Percentiles rank a stretch among this genome's conserved stretches.
These are phyloP conservation scores for Massospora cicadina DNA, from an alignment of 371 early-diverging fungal species.

Conservation along the genomic window DNA sequence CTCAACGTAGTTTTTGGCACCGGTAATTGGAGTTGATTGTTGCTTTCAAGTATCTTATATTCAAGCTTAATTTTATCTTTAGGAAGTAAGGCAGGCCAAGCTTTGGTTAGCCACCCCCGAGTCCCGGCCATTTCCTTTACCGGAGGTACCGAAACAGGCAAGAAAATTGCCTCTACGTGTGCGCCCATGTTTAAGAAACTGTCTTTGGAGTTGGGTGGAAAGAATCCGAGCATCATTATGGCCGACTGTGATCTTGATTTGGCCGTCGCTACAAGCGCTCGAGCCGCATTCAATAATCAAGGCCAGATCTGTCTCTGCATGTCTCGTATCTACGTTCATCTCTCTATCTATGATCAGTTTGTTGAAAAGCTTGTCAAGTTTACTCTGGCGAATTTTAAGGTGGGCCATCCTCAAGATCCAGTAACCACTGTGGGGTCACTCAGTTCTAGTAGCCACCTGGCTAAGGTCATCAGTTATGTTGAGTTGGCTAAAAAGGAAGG, in stretches of 20 bases:
- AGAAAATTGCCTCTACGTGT: slow-evolving; percentile 25
- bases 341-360: slow-evolving; percentile 35
- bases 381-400: slow-evolving; percentile 21
- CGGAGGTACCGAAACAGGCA: slow-evolving; percentile 54
- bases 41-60: slow-evolving; percentile 5
- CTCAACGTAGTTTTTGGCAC: slow-evolving; percentile 63
- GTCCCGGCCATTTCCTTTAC: slow-evolving; percentile 58
- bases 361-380: slow-evolving; percentile 23
- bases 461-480: slow-evolving; percentile 48
- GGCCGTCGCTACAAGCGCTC: slow-evolving; percentile 29
- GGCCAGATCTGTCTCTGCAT: slow-evolving; percentile 45
- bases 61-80: background rate
- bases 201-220: slow-evolving; percentile 55
- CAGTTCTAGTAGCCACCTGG: slow-evolving; percentile 36
- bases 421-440: slow-evolving; percentile 38
- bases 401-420: slow-evolving; percentile 40
- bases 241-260: slow-evolving; percentile 46
- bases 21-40: no score
- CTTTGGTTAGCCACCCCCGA: slow-evolving; percentile 39
- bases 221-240: slow-evolving; percentile 59
- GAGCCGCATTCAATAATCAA: slow-evolving; percentile 45
- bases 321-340: slow-evolving; percentile 50
- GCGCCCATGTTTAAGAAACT: slow-evolving; percentile 42
- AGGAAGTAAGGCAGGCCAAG: slow-evolving; percentile 32
- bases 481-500: slow-evolving; percentile 41